phyloP scores from a whole-genome alignment of 2,329 filamentous ascomycete species.

The Talaromyces sp. region DNA sequence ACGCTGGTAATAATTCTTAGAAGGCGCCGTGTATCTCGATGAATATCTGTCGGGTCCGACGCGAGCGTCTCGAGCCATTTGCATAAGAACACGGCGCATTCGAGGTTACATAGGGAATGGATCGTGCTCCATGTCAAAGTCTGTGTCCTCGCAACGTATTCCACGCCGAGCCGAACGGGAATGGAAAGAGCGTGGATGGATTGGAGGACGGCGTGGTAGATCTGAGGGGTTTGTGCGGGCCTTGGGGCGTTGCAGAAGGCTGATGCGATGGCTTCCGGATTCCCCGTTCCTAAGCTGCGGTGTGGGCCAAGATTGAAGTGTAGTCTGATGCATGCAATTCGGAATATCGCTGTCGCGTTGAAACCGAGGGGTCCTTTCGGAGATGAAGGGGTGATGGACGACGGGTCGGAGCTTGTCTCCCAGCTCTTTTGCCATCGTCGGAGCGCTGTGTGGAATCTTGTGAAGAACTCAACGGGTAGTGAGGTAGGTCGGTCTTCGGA shows the following conservation, averaged over 20 bases:
- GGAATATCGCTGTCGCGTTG: constrained; percentile 19
- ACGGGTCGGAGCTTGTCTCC: constrained; percentile 19
- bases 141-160: constrained; percentile 32
- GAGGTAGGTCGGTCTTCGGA: constrained; percentile 1
- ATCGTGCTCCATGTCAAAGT: constrained; percentile 35
- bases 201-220: constrained; percentile 18
- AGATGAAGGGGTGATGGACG: constrained; percentile 17
- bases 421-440: constrained; percentile 18
- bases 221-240: constrained; percentile 8
- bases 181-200: constrained; percentile 20
- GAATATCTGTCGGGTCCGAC: constrained; percentile 2
- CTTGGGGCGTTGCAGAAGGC: constrained; percentile 7
- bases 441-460: constrained; percentile 12
- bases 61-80: constrained; percentile 34
- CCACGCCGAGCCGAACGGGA: constrained; percentile 28
- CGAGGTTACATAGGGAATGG: constrained; percentile 31
- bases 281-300: constrained; percentile 11
- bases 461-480: constrained; percentile 6
- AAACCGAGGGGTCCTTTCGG: constrained; percentile 18
- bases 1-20: constrained; percentile 9
- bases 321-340: constrained; percentile 19
- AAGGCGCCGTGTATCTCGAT: constrained; percentile 4
- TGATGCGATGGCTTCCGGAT: constrained; percentile 10
- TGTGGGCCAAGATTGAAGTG: constrained; percentile 13
- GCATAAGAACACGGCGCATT: constrained; percentile 38